Conservation (phyloP, 1,139 yeast genomes). For the Hyphopichia pseudoburtonii region DNA sequence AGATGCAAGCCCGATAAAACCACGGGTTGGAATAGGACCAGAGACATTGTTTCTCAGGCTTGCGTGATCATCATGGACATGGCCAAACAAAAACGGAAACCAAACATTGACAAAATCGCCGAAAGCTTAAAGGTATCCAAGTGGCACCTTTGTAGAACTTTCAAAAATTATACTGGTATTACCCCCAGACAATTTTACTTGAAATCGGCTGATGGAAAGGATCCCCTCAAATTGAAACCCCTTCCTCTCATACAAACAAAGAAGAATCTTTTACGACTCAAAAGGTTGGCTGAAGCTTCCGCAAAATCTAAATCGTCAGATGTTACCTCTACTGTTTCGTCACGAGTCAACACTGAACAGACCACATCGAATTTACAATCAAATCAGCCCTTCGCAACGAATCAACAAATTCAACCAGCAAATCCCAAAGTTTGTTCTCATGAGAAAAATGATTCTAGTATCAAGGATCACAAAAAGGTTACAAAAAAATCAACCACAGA, state of each 20-base stretch:
- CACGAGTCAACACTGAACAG: too few species aligned
- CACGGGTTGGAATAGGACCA: constrained; percentile 12
- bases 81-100: constrained; percentile 6
- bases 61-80: constrained; percentile 9
- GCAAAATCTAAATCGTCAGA: background rate
- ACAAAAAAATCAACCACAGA: too few species aligned
- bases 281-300: background rate
- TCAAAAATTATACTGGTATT: constrained; percentile 19
- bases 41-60: constrained; percentile 10
- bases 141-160: constrained; percentile 25
- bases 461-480: too few species aligned
- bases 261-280: constrained; percentile 6
- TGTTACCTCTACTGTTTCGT: too few species aligned
- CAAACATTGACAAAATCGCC: constrained; percentile 8
- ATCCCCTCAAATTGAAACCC: constrained; percentile 6
- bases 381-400: too few species aligned
- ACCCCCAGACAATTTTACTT: constrained; percentile 19
- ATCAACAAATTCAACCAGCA: too few species aligned
- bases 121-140: constrained; percentile 18
- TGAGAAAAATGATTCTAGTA: too few species aligned
- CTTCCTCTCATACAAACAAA: constrained; percentile 10
- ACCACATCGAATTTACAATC: too few species aligned
- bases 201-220: constrained; percentile 8
- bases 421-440: too few species aligned
- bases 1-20: constrained; percentile 10